These are phyloP conservation scores for Wickerhamomyces sp. DNA, from an alignment of 1,139 yeast genomes.

Conservation along the genomic window DNA sequence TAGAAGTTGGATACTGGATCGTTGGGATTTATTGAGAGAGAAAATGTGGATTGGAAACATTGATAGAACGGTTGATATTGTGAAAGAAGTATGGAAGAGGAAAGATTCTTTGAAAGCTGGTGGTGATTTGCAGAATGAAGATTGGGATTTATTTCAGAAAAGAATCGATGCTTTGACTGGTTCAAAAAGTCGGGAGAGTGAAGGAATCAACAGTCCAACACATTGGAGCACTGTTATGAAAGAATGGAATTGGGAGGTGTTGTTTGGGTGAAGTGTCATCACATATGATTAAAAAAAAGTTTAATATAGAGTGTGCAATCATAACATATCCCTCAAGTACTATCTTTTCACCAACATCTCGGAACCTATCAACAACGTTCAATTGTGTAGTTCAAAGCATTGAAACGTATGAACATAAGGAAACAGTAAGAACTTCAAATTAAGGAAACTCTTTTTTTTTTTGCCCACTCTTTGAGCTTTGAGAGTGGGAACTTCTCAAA, in stretches of 20 bases:
- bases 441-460: too few relatives aligned
- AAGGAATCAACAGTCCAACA: constrained; percentile 45
- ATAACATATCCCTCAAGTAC: too few relatives aligned
- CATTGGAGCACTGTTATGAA: constrained; percentile 69
- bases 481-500: background rate
- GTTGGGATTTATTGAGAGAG: constrained; percentile 52
- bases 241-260: constrained; percentile 73
- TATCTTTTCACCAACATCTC: too few relatives aligned
- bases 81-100: constrained; percentile 63
- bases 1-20: constrained; percentile 53
- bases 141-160: constrained; percentile 18
- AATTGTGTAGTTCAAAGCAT: too few relatives aligned
- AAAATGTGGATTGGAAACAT: constrained; percentile 62
- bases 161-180: constrained; percentile 27
- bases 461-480: too few relatives aligned
- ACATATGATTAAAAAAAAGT: too few relatives aligned
- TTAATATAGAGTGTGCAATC: too few relatives aligned
- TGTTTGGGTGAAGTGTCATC: constrained; percentile 28
- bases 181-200: constrained; percentile 36
- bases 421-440: too few relatives aligned
- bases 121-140: constrained; percentile 3
- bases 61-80: constrained; percentile 62
- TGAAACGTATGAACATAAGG: too few relatives aligned
- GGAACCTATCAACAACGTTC: too few relatives aligned
- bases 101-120: constrained; percentile 35